Evolutionary conservation across 257 asterid genomes (phyloP).

Genomic region (Salvia splendens): DNA sequence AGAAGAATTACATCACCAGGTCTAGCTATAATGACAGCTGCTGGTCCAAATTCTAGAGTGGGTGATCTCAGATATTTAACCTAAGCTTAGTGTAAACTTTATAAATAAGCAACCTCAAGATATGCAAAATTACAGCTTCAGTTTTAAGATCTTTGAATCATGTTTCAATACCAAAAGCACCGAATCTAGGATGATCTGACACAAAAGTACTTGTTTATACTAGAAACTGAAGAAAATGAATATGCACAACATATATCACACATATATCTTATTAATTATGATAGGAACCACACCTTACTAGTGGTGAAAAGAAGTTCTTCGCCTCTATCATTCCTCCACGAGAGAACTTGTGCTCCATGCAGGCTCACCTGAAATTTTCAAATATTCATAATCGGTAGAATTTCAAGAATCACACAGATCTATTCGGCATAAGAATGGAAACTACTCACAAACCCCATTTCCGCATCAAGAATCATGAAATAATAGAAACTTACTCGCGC

Average conservation of each 20-base stretch:
- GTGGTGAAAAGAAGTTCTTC: constrained; percentile 90
- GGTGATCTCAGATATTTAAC: constrained; percentile 9
- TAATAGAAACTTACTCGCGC: constrained; percentile 61
- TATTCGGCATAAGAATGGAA: background rate
- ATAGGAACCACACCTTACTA: constrained; percentile 68
- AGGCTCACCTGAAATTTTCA: constrained; percentile 64
- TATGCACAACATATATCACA: background rate
- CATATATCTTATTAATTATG: background rate
- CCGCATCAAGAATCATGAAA: constrained; percentile 24
- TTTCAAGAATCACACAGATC: constrained; percentile 27
- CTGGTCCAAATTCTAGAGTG: background rate
- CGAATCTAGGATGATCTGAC: background rate
- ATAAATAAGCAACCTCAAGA: background rate
- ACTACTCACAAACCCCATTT: too few relatives aligned
- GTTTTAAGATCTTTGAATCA: background rate
- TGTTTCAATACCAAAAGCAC: background rate
- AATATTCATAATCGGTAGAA: constrained; percentile 24
- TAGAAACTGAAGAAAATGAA: constrained; percentile 2
- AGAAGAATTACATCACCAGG: background rate
- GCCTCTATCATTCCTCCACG: constrained; percentile 90
- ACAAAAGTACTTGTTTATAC: background rate
- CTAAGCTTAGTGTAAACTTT: constrained; percentile 4
- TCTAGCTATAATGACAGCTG: background rate
- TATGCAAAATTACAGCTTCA: background rate
- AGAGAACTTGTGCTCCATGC: constrained; percentile 88